These are phyloP conservation scores for Aspergillus caelatus DNA, from an alignment of 2,329 filamentous ascomycete species.

Conservation along the genomic window DNA sequence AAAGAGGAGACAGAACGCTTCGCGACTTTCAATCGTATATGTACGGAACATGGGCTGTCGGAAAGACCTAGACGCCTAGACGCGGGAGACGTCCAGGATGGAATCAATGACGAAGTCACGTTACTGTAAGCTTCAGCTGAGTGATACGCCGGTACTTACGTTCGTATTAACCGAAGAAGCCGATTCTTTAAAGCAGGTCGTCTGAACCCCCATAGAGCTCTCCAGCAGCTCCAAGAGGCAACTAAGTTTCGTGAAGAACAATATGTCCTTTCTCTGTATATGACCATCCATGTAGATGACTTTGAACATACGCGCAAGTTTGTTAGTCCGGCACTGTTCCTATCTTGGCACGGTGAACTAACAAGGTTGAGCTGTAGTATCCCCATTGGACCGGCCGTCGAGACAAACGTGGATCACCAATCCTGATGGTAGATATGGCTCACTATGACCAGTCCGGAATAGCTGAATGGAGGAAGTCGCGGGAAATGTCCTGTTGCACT, in stretches of 20 bases:
- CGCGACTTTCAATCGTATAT: too few species aligned
- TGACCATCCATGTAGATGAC: conserved; percentile 20
- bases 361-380: conserved; percentile 18
- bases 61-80: too few species aligned
- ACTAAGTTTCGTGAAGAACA: conserved; percentile 19
- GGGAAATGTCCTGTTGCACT: neutral
- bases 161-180: too few species aligned
- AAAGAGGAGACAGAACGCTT: too few species aligned
- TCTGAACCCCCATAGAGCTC: conserved; percentile 12
- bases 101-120: too few species aligned
- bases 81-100: too few species aligned
- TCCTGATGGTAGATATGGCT: conserved; percentile 23
- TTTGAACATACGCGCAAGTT: conserved; percentile 23
- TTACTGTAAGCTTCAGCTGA: too few species aligned
- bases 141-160: too few species aligned
- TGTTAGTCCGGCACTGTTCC: conserved; percentile 10
- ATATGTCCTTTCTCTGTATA: conserved; percentile 18
- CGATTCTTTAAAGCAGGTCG: too few species aligned
- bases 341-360: neutral
- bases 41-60: too few species aligned
- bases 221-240: conserved; percentile 22
- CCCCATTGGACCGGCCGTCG: conserved; percentile 31
- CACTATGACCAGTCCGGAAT: conserved; percentile 16
- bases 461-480: conserved; percentile 21
- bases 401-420: conserved; percentile 23